These are phyloP conservation scores for Zychaea mexicana DNA, from an alignment of 371 early-diverging fungal species.

Conservation along the genomic window DNA sequence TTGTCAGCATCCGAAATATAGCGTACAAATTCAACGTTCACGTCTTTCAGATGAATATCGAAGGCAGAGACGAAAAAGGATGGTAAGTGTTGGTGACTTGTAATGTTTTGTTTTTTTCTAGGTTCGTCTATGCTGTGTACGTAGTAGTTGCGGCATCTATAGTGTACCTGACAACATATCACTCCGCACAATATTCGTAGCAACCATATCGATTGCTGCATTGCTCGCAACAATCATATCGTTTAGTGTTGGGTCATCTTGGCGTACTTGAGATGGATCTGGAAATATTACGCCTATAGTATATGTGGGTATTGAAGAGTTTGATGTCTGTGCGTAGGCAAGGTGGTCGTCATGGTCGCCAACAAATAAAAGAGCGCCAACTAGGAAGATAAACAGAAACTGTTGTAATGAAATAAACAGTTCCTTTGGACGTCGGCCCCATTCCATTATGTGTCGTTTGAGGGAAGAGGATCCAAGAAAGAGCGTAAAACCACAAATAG, in stretches of 20 bases:
- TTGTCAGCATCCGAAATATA: constrained; percentile 28
- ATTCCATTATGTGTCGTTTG: neutral
- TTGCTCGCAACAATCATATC: constrained; percentile 42
- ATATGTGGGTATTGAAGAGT: constrained; percentile 18
- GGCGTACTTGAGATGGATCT: constrained; percentile 17
- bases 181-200: constrained; percentile 12
- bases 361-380: neutral
- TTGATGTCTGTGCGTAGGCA: constrained; percentile 4
- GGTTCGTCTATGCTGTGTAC: neutral
- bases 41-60: constrained; percentile 28
- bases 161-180: constrained; percentile 31
- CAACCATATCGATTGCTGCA: constrained; percentile 32
- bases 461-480: neutral
- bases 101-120: neutral
- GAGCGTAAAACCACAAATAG: too few species aligned
- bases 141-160: neutral
- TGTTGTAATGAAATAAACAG: neutral
- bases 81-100: neutral
- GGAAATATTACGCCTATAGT: constrained; percentile 42
- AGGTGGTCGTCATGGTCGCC: neutral
- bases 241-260: constrained; percentile 25
- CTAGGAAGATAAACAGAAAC: neutral
- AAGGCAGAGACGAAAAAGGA: neutral
- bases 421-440: neutral
- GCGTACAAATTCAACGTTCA: constrained; percentile 30